Percentiles rank a stretch among this genome's conserved stretches.
These are phyloP conservation scores for Didymella arachidicola DNA, from an alignment of 2,329 filamentous ascomycete genomes.

Conservation along the genomic window DNA sequence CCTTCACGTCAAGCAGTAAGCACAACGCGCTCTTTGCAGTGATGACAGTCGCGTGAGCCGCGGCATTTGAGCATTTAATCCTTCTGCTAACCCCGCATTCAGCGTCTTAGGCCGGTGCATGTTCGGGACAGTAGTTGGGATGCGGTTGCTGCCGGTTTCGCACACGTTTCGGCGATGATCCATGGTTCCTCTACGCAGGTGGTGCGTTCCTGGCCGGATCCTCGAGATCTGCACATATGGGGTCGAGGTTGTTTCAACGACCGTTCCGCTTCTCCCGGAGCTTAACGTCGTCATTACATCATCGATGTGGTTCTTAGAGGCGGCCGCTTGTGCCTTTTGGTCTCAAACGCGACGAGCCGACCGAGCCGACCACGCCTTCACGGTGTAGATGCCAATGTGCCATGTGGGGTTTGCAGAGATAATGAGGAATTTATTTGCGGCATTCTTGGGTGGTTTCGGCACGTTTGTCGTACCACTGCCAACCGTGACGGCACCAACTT, in stretches of 20 bases:
- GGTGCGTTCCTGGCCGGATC: slow-evolving; percentile 1
- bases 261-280: slow-evolving; percentile 13
- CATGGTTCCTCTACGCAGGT: not conserved
- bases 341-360: not conserved
- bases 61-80: slow-evolving; percentile 1
- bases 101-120: not conserved
- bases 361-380: not conserved
- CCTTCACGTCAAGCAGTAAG: not conserved
- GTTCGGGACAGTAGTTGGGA: not conserved
- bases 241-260: slow-evolving; percentile 10
- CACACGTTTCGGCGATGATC: not conserved
- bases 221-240: slow-evolving; percentile 8
- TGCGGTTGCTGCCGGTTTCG: slow-evolving; percentile 7
- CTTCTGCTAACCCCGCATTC: slow-evolving; percentile 4
- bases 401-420: slow-evolving; percentile 5
- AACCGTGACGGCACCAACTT: slow-evolving; percentile 29
- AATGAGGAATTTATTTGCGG: slow-evolving; percentile 6
- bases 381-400: not conserved
- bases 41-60: not conserved
- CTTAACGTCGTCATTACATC: slow-evolving; percentile 21
- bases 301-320: slow-evolving; percentile 5
- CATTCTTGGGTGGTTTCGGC: slow-evolving; percentile 24
- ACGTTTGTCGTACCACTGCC: slow-evolving; percentile 31
- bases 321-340: slow-evolving; percentile 9
- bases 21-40: not conserved